phyloP scores from a whole-genome alignment of 352 stramenopile genomes.

The Phytophthora sansomeana region DNA sequence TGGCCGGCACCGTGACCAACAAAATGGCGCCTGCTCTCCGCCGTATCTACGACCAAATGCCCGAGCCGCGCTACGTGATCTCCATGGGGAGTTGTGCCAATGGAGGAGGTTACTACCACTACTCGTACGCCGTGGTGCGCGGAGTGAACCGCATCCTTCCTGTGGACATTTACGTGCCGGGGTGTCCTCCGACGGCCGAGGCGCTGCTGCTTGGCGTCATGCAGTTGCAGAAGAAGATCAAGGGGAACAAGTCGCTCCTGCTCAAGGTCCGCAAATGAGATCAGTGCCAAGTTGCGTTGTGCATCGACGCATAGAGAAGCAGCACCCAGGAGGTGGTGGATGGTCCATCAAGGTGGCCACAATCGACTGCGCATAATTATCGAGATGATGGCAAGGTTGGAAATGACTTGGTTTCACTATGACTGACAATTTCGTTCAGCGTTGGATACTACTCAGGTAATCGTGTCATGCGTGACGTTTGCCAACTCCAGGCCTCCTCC shows the following conservation, averaged over 20 bases:
- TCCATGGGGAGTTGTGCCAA: slow-evolving; percentile 99
- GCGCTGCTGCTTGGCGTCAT: slow-evolving; percentile 98
- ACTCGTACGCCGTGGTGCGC: slow-evolving; percentile 98
- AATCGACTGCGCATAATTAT: slow-evolving; percentile 9
- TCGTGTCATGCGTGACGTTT: neutral
- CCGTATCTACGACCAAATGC: slow-evolving; percentile 99
- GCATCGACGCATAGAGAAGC: neutral
- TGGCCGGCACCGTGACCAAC: slow-evolving; percentile 99
- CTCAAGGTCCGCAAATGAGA: slow-evolving; percentile 94
- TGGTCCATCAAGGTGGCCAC: slow-evolving; percentile 5
- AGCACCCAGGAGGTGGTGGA: neutral
- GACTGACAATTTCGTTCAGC: slow-evolving; percentile 2
- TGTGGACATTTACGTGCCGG: slow-evolving; percentile 99
- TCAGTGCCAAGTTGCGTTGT: neutral
- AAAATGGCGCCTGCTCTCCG: slow-evolving; percentile 99
- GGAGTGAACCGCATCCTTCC: slow-evolving; percentile 98
- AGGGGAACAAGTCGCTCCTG: slow-evolving; percentile 96
- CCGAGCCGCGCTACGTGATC: slow-evolving; percentile 98
- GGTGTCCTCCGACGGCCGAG: slow-evolving; percentile 98
- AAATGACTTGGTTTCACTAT: slow-evolving; percentile 16
- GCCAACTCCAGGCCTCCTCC: neutral
- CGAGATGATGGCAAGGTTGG: neutral
- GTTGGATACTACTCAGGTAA: neutral
- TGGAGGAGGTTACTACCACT: slow-evolving; percentile 94
- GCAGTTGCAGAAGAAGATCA: slow-evolving; percentile 99